Percentiles rank a stretch among this genome's conserved stretches.
Evolutionary conservation across 129 eudicot species (phyloP).

Genomic region (Chrysanthemum lavandulifolium): DNA sequence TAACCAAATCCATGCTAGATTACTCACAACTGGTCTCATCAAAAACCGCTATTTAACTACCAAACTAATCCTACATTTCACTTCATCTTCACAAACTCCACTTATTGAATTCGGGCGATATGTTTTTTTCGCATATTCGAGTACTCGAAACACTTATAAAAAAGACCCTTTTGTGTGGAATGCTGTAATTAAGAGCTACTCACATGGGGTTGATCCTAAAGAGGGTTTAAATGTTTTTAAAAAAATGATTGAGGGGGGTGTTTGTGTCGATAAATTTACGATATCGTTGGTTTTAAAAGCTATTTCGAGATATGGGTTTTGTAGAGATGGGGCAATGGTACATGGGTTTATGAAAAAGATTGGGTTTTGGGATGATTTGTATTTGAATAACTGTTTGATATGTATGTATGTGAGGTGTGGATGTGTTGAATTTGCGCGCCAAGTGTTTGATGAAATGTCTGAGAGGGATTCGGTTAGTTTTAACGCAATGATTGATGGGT

Average conservation of each 20-base stretch:
- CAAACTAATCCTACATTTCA: constrained; percentile 49
- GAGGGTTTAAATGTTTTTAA: constrained; percentile 47
- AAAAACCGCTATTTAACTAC: constrained; percentile 39
- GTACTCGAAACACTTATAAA: neutral
- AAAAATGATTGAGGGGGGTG: constrained; percentile 60
- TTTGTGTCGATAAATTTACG: constrained; percentile 53
- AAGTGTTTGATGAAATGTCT: constrained; percentile 58
- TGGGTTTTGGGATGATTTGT: constrained; percentile 49
- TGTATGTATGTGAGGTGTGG: constrained; percentile 57
- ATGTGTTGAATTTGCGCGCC: constrained; percentile 49
- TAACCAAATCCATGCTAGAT: constrained; percentile 63
- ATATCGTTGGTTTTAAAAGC: constrained; percentile 65
- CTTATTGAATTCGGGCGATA: constrained; percentile 56
- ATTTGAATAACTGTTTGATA: constrained; percentile 61
- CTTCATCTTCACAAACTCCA: constrained; percentile 47
- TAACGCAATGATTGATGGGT: constrained; percentile 77
- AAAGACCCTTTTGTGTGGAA: constrained; percentile 71
- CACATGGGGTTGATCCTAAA: constrained; percentile 57
- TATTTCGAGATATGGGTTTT: constrained; percentile 43
- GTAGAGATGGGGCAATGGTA: constrained; percentile 60
- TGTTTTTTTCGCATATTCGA: constrained; percentile 39
- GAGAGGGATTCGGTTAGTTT: constrained; percentile 55
- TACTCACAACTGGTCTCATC: constrained; percentile 61
- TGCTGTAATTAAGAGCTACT: constrained; percentile 51
- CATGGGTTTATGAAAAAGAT: constrained; percentile 58